Evolutionary conservation across 2,329 filamentous ascomycete genomes (phyloP), one percentile per base, ranked within the genome.

Genomic region (Ophiostoma australiae): DNA sequence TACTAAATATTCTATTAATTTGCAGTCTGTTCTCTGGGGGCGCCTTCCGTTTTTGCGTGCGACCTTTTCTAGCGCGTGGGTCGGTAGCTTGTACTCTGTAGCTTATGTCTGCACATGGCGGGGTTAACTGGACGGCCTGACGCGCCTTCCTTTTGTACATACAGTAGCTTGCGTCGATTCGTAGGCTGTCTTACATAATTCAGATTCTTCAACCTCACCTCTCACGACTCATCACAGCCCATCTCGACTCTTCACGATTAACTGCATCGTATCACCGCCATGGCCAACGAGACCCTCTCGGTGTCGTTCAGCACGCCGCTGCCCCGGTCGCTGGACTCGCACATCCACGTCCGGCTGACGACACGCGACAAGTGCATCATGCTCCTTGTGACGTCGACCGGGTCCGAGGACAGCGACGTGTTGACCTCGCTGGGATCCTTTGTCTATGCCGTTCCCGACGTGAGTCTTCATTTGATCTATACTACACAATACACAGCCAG

Each of bases 381-480:
- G 70, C 78, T 90, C n/a, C 87, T 88, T 76, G 80, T 90, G 66
- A 87, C 87, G 0, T 90, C 88, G 0, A 82, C 85, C 3, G 66
- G 52, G 11, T 66, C 63, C 33, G 63, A 66, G 2, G 72, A 71
- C 13, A 71, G 66, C 70, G 86, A 86, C 69, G 77, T 80, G 10
- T 78, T 83, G 8, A 82, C 86, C 58, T 82, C 86, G 68, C 85
- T 98, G 80, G 94, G 95, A 3, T 97, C 93, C 68, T 94, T 98
- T 77, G 92, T 98, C 66, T 98, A 97, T 78, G 92, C 94, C 2
- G 87, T 99, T 79, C 94, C 95, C 20, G 91, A 97, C 81, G 95
- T 97, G 82, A 76, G 82, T 78, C 35, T 23, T 68, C 66, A 0
- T 44, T 31, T 41, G 52, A 23, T 20, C n/a, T 23, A 39, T 39